These are phyloP conservation scores for Nicotiana tomentosiformis DNA, from an alignment of 257 asterid genomes.

Conservation along the genomic window DNA sequence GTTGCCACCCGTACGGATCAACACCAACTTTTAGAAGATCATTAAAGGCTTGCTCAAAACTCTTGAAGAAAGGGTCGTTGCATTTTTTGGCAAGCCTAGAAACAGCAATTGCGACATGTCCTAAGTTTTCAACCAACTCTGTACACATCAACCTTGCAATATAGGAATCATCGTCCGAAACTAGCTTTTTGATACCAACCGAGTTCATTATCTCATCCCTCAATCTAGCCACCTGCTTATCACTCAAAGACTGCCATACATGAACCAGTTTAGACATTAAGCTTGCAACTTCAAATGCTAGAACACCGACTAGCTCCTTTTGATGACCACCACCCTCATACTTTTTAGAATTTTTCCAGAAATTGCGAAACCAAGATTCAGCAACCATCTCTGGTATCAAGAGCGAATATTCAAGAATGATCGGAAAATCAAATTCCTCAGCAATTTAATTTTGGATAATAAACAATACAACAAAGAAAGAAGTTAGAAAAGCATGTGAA, in stretches of 20 bases:
- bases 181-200: slow-evolving; percentile 51
- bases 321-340: slow-evolving; percentile 34
- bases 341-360: slow-evolving; percentile 61
- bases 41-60: slow-evolving; percentile 67
- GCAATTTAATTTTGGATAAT: slow-evolving; percentile 2
- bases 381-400: slow-evolving; percentile 51
- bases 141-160: slow-evolving; percentile 55
- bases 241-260: slow-evolving; percentile 73
- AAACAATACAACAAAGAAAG: background rate
- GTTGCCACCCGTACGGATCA: slow-evolving; percentile 65
- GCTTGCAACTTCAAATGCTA: slow-evolving; percentile 91
- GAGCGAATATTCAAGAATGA: background rate
- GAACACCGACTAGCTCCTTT: slow-evolving; percentile 55
- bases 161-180: slow-evolving; percentile 65
- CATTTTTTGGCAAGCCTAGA: slow-evolving; percentile 70
- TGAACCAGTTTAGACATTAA: slow-evolving; percentile 78
- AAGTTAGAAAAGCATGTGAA: background rate
- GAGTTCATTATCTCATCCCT: slow-evolving; percentile 68
- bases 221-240: slow-evolving; percentile 58
- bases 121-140: slow-evolving; percentile 63
- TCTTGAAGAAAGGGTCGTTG: slow-evolving; percentile 57
- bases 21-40: slow-evolving; percentile 47
- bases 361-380: slow-evolving; percentile 71
- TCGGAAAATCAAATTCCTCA: slow-evolving; percentile 21
- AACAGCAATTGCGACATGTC: slow-evolving; percentile 54